Base-by-base conservation (phyloP, 75 land plant genomes). In the Sequoia sempervirens region DNA sequence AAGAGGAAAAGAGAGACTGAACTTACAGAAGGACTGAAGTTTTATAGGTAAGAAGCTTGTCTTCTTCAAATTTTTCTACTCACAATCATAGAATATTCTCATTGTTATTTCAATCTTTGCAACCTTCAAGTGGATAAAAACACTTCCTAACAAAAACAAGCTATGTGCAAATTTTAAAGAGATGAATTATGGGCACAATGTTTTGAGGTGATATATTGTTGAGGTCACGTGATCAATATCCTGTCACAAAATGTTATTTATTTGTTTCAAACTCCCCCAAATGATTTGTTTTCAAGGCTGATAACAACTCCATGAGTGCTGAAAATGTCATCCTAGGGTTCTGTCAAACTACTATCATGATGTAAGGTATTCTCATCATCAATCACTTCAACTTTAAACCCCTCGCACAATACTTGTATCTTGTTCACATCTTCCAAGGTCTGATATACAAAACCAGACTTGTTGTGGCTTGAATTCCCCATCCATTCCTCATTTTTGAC, bases 1-100 rank as follows among this genome's bases (percentile, higher is more conserved):
- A 96, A 96, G 89, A 84, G 91, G 66, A 89, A 86, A 50, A 87
- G 98, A 78, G 94, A 89, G 76, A 84, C 78, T 9, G 95, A 96
- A 47, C 95, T 97, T 81, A 85, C 90, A 23, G 92, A 93, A 82
- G 99, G 99, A 15, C 89, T 97, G 45, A 88, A 85, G 85, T 94
- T 94, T 78, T 97, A 93, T 86, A 96, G 84, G 96, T 96, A 87
- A 84, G 83, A 26, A 61, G 4, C 50, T 78, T 78, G 50, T 78
- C 14, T 32, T 70, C 47, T 8, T 20, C 28, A 43, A 43, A 26
- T 13, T 23, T 23, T 40, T 40, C n/a, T 75, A 7, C 14, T 45
- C 9, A 78, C 80, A 78, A 9, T 20, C 9, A 37, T 38, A 18
- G 7, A 36, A 26, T 17, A 43, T 78, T 40, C 10, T 45, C 13